Conservation (phyloP, 345 rosid species). For the Brassica carinata region DNA sequence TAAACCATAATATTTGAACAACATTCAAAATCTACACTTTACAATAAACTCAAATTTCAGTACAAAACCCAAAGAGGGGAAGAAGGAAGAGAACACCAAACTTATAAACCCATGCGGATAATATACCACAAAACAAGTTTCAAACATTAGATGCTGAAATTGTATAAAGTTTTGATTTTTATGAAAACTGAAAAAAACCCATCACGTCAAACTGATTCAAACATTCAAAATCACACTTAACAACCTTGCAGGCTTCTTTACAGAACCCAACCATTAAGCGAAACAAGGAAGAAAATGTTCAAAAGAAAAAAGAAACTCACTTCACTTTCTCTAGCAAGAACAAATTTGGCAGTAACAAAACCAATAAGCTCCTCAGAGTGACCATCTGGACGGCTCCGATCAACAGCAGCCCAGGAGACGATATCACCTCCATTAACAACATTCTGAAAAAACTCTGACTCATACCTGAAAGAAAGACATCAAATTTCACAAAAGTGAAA, state of each 20-base stretch:
- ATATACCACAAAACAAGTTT: background rate
- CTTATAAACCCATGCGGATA: background rate
- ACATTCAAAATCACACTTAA: constrained; percentile 13
- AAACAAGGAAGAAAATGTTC: background rate
- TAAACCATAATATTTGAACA: background rate
- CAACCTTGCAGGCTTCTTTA: background rate
- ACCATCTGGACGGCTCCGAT: constrained; percentile 70
- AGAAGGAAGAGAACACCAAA: background rate
- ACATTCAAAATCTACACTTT: background rate
- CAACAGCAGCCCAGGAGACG: constrained; percentile 94
- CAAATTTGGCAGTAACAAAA: constrained; percentile 81
- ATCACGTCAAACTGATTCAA: background rate
- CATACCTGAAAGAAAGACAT: constrained; percentile 64
- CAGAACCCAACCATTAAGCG: background rate
- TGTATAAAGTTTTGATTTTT: background rate
- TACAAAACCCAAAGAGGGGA: constrained; percentile 6
- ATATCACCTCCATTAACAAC: constrained; percentile 78
- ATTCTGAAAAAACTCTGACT: constrained; percentile 87
- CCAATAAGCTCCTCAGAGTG: constrained; percentile 81
- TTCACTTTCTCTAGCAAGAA: constrained; percentile 81
- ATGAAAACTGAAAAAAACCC: background rate
- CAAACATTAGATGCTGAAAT: background rate
- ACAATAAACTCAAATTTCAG: constrained; percentile 11
- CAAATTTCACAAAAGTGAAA: constrained; percentile 11
- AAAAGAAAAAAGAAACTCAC: constrained; percentile 44